Percentiles rank a stretch among this genome's conserved stretches.
phyloP scores from a whole-genome alignment of 441 rosid genomes.

The Sinapis alba region DNA sequence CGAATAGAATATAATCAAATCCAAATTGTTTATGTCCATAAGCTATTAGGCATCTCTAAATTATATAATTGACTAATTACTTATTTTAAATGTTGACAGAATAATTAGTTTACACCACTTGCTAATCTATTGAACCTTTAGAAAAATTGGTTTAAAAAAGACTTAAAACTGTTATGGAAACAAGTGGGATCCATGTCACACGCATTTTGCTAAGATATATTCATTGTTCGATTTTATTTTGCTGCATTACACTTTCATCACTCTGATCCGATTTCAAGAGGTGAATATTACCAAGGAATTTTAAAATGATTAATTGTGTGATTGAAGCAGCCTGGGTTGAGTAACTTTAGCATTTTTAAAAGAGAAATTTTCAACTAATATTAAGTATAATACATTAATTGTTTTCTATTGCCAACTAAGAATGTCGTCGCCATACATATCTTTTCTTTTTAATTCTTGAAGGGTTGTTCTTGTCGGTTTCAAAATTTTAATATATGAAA shows the following conservation, averaged over 20 bases:
- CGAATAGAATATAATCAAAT: slow-evolving; percentile 17
- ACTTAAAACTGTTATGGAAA: background rate
- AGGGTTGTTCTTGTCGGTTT: slow-evolving; percentile 14
- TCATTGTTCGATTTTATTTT: background rate
- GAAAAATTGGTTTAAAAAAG: background rate
- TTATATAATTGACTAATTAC: slow-evolving; percentile 16
- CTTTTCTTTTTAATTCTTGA: background rate
- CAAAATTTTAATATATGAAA: background rate
- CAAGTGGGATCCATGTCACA: background rate
- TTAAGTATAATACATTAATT: slow-evolving; percentile 10
- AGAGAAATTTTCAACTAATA: slow-evolving; percentile 14
- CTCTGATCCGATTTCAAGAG: background rate
- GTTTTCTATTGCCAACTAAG: slow-evolving; percentile 26
- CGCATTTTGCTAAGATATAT: background rate
- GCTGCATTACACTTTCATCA: background rate
- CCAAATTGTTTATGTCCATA: slow-evolving; percentile 24
- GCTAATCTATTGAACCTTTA: background rate
- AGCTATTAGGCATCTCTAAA: slow-evolving; percentile 14
- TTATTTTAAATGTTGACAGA: slow-evolving; percentile 25
- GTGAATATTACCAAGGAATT: background rate
- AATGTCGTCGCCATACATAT: slow-evolving; percentile 8
- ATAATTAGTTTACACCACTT: slow-evolving; percentile 29
- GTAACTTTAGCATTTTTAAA: slow-evolving; percentile 8
- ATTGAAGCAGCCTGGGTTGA: background rate
- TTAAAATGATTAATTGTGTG: background rate